These are phyloP conservation scores for Kwoniella dendrophila DNA, from an alignment of 768 basidiomycete species.

Conservation along the genomic window DNA sequence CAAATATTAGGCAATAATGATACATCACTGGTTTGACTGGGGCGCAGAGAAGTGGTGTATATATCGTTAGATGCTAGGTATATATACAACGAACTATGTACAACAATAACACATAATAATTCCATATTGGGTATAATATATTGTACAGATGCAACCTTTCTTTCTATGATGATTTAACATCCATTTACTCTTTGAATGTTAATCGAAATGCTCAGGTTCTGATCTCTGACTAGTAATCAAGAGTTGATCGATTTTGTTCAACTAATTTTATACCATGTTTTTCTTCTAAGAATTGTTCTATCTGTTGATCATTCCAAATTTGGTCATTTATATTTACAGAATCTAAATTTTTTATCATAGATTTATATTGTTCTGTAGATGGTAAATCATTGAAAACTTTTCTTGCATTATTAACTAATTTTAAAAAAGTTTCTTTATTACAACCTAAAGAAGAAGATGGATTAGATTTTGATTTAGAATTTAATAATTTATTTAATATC, in stretches of 20 bases:
- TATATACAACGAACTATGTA: not conserved
- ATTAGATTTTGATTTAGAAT: too few relatives aligned
- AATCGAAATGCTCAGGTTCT: not conserved
- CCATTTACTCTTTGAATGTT: not conserved
- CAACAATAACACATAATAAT: too few relatives aligned
- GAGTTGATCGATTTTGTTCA: not conserved
- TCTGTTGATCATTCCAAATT: constrained; percentile 21
- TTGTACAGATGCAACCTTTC: too few relatives aligned
- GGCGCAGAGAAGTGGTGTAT: not conserved
- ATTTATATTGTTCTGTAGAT: constrained; percentile 6
- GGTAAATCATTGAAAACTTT: constrained; percentile 39
- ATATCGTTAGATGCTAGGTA: not conserved
- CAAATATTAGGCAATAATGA: too few relatives aligned
- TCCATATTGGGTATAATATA: too few relatives aligned
- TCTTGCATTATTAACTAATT: constrained; percentile 32
- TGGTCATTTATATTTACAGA: constrained; percentile 25
- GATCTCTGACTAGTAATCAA: not conserved
- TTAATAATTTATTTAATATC: constrained; percentile 17
- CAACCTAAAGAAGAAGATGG: not conserved
- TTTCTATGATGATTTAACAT: not conserved
- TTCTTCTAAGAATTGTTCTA: constrained; percentile 41
- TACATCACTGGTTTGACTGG: not conserved
- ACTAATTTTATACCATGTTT: constrained; percentile 46
- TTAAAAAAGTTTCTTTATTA: constrained; percentile 33
- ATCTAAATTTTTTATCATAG: constrained; percentile 18